Evolutionary conservation across 2,329 filamentous ascomycete species (phyloP).

Genomic region (Ascosphaera apis): DNA sequence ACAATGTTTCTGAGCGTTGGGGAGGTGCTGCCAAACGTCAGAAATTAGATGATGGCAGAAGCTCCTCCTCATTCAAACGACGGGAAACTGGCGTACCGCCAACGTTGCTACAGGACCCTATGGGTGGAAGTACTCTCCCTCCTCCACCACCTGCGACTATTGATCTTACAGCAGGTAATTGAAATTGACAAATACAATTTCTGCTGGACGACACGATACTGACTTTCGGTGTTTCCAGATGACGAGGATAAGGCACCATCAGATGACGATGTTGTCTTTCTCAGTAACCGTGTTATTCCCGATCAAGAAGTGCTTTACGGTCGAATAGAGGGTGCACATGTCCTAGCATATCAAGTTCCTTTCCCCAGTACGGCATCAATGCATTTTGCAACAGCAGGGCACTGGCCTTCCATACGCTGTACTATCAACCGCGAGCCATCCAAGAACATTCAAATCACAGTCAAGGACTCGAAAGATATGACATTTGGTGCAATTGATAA

Average conservation of each 20-base stretch:
- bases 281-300: conserved; percentile 33
- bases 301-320: conserved; percentile 63
- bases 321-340: conserved; percentile 41
- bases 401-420: conserved; percentile 56
- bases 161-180: conserved; percentile 20
- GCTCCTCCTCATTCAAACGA: conserved; percentile 23
- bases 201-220: not conserved
- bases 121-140: conserved; percentile 17
- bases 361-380: conserved; percentile 34
- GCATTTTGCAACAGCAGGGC: conserved; percentile 28
- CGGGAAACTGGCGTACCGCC: conserved; percentile 35
- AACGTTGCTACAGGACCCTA: conserved; percentile 41
- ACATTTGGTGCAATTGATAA: conserved; percentile 57
- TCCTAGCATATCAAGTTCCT: conserved; percentile 43
- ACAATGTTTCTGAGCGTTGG: conserved; percentile 47
- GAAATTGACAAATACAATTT: not conserved
- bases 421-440: conserved; percentile 37
- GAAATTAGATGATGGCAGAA: conserved; percentile 28
- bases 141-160: conserved; percentile 30
- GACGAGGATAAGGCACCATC: conserved; percentile 17
- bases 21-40: conserved; percentile 40
- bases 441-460: conserved; percentile 40
- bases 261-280: conserved; percentile 18
- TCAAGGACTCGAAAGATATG: conserved; percentile 46
- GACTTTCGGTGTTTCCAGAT: conserved; percentile 8